These are phyloP conservation scores for Magnusiomyces tetraspermus DNA, from an alignment of 1,139 yeast species.

Conservation along the genomic window DNA sequence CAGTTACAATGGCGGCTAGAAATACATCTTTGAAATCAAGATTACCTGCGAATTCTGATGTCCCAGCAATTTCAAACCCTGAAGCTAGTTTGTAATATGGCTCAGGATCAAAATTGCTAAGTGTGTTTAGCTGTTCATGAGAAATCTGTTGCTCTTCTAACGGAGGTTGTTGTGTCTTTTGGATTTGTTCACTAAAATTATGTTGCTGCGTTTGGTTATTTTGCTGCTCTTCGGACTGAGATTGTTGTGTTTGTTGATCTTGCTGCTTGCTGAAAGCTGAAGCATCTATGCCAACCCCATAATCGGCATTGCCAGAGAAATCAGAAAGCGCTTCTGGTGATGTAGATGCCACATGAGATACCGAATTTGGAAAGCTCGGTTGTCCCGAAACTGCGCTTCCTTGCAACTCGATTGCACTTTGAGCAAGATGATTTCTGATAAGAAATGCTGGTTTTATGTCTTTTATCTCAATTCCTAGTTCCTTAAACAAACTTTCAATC, in stretches of 20 bases:
- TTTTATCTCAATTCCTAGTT: constrained; percentile 49
- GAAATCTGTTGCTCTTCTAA: too few relatives aligned
- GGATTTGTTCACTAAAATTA: too few relatives aligned
- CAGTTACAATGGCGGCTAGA: constrained; percentile 73
- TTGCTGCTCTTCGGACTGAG: constrained; percentile 7
- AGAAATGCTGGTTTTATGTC: constrained; percentile 56
- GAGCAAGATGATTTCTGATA: constrained; percentile 43
- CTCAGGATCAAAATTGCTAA: constrained; percentile 12
- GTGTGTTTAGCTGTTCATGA: too few relatives aligned
- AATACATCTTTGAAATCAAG: constrained; percentile 75
- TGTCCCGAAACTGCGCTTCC: constrained; percentile 6
- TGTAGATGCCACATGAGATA: constrained; percentile 2
- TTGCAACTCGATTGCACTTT: constrained; percentile 16
- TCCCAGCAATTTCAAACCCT: constrained; percentile 44
- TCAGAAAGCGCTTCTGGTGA: background rate
- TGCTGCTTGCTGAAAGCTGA: constrained; percentile 2
- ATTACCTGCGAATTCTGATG: constrained; percentile 60
- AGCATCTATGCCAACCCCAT: background rate
- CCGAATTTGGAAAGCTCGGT: constrained; percentile 5
- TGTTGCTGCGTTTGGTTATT: constrained; percentile 1
- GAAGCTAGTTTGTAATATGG: constrained; percentile 17
- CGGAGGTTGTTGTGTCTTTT: constrained; percentile 3
- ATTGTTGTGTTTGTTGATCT: constrained; percentile 7
- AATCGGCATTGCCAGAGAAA: background rate
- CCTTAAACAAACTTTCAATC: constrained; percentile 80